Percentiles rank a stretch among this genome's conserved stretches.
These are phyloP conservation scores for Panicum miliaceum DNA, from an alignment of 176 grass and related monocot genomes.

Conservation along the genomic window DNA sequence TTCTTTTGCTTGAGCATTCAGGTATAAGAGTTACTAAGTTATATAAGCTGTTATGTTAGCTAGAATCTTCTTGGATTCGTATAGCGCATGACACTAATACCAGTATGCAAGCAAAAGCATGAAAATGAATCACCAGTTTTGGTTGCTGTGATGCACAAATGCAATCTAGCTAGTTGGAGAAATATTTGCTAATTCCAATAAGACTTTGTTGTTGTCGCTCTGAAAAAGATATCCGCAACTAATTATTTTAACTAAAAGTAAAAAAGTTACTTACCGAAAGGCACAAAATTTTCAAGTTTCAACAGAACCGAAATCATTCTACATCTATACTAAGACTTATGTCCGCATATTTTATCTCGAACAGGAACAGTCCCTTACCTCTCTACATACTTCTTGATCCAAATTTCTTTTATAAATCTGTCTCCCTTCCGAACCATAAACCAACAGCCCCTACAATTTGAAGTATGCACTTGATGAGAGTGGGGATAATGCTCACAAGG, in stretches of 20 bases:
- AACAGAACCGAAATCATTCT: not conserved
- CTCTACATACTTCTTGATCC: constrained; percentile 85
- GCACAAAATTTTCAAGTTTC: not conserved
- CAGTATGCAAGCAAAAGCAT: not conserved
- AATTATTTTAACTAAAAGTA: not conserved
- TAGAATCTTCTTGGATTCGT: not conserved
- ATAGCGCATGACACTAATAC: constrained; percentile 1
- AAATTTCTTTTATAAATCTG: constrained; percentile 85
- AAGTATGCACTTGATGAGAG: constrained; percentile 36
- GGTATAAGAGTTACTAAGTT: not conserved
- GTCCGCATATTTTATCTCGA: constrained; percentile 4
- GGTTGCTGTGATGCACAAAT: not conserved
- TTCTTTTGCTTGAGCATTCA: not conserved
- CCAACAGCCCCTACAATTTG: constrained; percentile 75
- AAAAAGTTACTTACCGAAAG: not conserved
- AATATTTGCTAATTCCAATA: not conserved
- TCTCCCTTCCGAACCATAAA: constrained; percentile 88
- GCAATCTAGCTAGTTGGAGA: not conserved
- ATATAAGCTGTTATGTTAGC: constrained; percentile 2
- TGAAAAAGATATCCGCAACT: not conserved
- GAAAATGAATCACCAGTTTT: not conserved
- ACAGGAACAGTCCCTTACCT: constrained; percentile 55
- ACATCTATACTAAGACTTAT: not conserved
- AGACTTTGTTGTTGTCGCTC: not conserved
- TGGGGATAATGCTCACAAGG: constrained; percentile 12